Evolutionary conservation across 495 filamentous ascomycete species (phyloP), one percentile per base, ranked within the genome.

Genomic region (Xylaria telfairii): DNA sequence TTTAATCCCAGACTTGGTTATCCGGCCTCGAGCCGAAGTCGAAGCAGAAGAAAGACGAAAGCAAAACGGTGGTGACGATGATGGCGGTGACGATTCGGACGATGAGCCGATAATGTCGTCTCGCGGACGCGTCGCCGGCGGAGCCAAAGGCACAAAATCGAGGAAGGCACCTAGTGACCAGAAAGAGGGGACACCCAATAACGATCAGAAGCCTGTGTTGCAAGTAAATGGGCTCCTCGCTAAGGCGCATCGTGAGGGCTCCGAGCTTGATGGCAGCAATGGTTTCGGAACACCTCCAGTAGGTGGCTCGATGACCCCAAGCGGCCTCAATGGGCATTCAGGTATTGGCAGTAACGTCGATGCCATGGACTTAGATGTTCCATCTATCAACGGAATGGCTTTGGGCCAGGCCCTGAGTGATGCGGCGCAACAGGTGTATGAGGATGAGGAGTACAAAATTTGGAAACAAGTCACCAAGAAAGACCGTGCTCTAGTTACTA

Each of bases 401-500:
- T 72, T 90, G 26, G 84, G 81, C 37, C 83, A 86, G 60, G 86
- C 85, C 7, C 78, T 87, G 61, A 82, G 82, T 15, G 82, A 86
- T 28, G 85, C 85, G 32, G 85, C 85, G 7, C 85, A 88, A 44
- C 83, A 88, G 71, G 81, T 78, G 4, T 85, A 79, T 60, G 87
- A 97, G 72, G 95, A 98, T 74, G 89, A 93, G 1, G 95, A 97
- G 73, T 97, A 95, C 83, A 96, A 96, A 77, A 92, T 94, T 49
- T 99, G 96, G 96, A 99, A 98, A 83, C 95, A 97, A 78, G 93
- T 97, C 46, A 99, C 96, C 3, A 98, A 98, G 81, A 97, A 96
- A 78, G 94, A 96, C 71, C 90, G 96, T 56, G 96, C 96, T n/a
- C 83, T 92, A 17, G 89, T 95, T 47, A 94, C 96, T 12, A 90